Evolutionary conservation across 2,329 filamentous ascomycete genomes (phyloP).

Genomic region (Zopfia rhizophila): DNA sequence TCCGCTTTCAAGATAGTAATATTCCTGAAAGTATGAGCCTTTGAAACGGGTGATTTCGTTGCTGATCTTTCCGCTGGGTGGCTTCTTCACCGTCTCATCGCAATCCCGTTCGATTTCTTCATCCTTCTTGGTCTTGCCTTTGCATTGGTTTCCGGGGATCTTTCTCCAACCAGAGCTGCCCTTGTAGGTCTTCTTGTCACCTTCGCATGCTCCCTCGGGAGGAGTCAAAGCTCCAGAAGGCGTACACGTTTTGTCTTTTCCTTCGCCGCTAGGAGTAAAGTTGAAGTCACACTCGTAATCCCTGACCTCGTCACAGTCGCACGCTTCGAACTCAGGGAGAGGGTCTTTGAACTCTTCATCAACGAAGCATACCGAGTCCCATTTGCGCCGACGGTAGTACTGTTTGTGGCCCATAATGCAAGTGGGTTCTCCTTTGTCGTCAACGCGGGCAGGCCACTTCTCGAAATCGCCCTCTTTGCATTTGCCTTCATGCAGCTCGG

Average conservation of each 20-base stretch:
- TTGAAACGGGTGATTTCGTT: slow-evolving; percentile 71
- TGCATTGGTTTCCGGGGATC: slow-evolving; percentile 74
- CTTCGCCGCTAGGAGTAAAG: slow-evolving; percentile 66
- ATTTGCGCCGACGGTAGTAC: slow-evolving; percentile 84
- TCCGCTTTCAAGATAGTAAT: slow-evolving; percentile 82
- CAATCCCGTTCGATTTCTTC: slow-evolving; percentile 77
- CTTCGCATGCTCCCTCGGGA: slow-evolving; percentile 79
- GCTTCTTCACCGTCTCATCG: slow-evolving; percentile 64
- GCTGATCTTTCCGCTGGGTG: slow-evolving; percentile 73
- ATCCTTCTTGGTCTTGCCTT: slow-evolving; percentile 55
- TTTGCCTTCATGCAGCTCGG: slow-evolving; percentile 79
- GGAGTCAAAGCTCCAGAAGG: slow-evolving; percentile 69
- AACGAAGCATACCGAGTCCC: slow-evolving; percentile 88
- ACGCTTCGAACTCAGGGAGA: slow-evolving; percentile 74
- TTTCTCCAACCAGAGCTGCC: slow-evolving; percentile 91
- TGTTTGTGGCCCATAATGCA: slow-evolving; percentile 98
- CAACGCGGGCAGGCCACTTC: slow-evolving; percentile 84
- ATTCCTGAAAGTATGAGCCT: slow-evolving; percentile 64
- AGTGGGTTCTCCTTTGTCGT: slow-evolving; percentile 80
- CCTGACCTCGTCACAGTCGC: slow-evolving; percentile 76
- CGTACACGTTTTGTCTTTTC: slow-evolving; percentile 73
- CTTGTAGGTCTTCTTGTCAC: slow-evolving; percentile 76
- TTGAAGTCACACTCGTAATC: slow-evolving; percentile 99
- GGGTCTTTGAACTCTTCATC: slow-evolving; percentile 86
- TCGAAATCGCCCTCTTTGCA: slow-evolving; percentile 84